Base-by-base conservation (phyloP, 441 rosid genomes). In the Dalechampia spathulata region DNA sequence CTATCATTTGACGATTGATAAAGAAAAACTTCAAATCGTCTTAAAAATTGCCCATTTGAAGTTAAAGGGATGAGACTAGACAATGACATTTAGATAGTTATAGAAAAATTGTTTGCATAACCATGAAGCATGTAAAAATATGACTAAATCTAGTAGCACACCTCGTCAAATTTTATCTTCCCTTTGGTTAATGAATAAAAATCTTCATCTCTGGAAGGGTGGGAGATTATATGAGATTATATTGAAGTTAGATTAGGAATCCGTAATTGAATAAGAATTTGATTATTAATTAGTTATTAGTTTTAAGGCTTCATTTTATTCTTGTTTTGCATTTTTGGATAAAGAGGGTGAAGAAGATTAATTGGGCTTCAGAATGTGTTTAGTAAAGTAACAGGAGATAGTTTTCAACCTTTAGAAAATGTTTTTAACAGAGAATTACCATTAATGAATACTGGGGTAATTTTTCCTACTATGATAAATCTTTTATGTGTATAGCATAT, bases 361-460 rank as follows among this genome's bases (percentile, higher is more conserved):
- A 54, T 6, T 55, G 6, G 40, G 58, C 58, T 1, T 55, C 32
- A 21, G n/a, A 46, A 16, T 0, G 60, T 47, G 57, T 66, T 60
- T 16, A 55, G 23, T 1, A 40, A 46, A 1, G 15, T 60, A 15
- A 6, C 30, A 1, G 34, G 56, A 46, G 13, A 1, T 25, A 11
- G 26, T 58, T 11, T 7, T 52, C 41, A 32, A n/a, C 64, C 60
- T 52, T 58, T 7, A 4, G 54, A 51, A 0, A 65, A 58, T 58
- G 20, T 52, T 13, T 23, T 55, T 4, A 50, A 51, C 21, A 65
- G 55, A 45, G 60, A 65, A 21, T 44, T 57, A 5, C 63, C 69
- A 15, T 44, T 50, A 34, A 49, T 57, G 37, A 57, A 51, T 30
- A 61, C 64, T 12, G 4, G 16, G 26, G 22, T 43, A 23, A 49